Base-by-base conservation (phyloP, 202 grass and related monocot species). In the Musa balbisiana region DNA sequence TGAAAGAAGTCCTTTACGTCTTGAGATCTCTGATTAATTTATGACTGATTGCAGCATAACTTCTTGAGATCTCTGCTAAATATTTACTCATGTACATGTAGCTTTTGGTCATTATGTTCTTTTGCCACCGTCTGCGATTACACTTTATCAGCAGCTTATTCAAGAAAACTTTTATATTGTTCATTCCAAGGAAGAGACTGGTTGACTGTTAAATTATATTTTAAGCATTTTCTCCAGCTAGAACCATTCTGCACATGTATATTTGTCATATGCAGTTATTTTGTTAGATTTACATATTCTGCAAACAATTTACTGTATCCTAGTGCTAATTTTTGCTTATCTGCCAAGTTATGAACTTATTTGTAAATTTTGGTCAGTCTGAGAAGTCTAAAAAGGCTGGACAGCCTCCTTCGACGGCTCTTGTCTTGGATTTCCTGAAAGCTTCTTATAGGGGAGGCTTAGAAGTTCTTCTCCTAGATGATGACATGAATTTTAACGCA, bases 401-500 rank as follows among this genome's bases (percentile, higher is more conserved):
- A 72, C 76, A 90, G 55, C 70, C 71, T 80, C 83, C 91, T 67
- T 87, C 91, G 52, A 88, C 80, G 24, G 80, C 85, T 0, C 53
- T 85, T 29, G 74, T 92, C 71, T 49, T 84, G 1, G 83, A 99
- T 23, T 95, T 95, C 71, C 80, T 99, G 58, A 84, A 73, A 87
- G 82, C 15, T 27, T 70, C 73, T 29, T 99, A 99, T 76, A 67
- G 72, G 73, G 95, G 91, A 73, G 66, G 60, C 25, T 85, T 95
- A 26, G 85, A 90, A 3, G 76, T 92, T 66, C 81, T 94, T 63
- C 27, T 95, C 9, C 64, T 99, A 75, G 91, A 99, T 75, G 80
- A 92, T 92, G 87, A 94, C 73, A 92, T 95, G 91, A 92, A 99
- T 68, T 92, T 95, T 79, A 99, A 99, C 62, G 89, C 88, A 53